These are phyloP conservation scores for Nicotiana noctiflora DNA, from an alignment of 257 asterid genomes.

Conservation along the genomic window DNA sequence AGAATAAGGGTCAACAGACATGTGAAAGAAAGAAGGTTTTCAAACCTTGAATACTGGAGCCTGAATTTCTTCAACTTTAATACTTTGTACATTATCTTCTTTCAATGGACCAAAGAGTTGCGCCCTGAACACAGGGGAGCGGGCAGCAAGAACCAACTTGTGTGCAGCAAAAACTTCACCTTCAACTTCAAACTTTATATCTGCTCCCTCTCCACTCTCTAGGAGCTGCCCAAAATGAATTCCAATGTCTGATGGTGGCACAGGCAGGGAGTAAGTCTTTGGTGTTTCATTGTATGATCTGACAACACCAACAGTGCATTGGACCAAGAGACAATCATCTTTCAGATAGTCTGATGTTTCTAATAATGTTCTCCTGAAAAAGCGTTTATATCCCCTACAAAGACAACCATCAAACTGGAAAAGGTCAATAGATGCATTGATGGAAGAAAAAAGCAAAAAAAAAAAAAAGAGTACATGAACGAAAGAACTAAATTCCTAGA, in stretches of 20 bases:
- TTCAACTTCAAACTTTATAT: constrained; percentile 18
- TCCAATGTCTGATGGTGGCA: constrained; percentile 14
- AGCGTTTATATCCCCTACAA: constrained; percentile 21
- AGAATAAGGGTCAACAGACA: background rate
- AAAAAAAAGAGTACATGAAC: constrained; percentile 1
- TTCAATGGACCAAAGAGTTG: constrained; percentile 23
- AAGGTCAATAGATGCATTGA: background rate
- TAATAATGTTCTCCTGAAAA: constrained; percentile 7
- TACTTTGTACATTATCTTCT: constrained; percentile 11
- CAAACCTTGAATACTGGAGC: constrained; percentile 13
- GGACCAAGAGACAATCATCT: constrained; percentile 19
- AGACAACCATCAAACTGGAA: background rate
- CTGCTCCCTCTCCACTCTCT: constrained; percentile 19
- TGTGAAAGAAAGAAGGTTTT: background rate
- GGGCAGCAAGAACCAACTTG: constrained; percentile 22
- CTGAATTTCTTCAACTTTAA: constrained; percentile 18
- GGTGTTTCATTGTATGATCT: constrained; percentile 17
- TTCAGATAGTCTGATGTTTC: constrained; percentile 18
- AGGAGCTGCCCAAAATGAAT: constrained; percentile 16
- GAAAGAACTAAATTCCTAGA: background rate
- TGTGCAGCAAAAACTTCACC: constrained; percentile 18
- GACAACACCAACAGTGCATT: constrained; percentile 23
- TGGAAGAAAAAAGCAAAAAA: background rate
- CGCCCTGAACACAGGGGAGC: constrained; percentile 25
- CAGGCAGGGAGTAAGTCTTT: constrained; percentile 8